phyloP scores from a whole-genome alignment of 1,284 basidiomycete species.

The Sanghuangporus weigelae region DNA sequence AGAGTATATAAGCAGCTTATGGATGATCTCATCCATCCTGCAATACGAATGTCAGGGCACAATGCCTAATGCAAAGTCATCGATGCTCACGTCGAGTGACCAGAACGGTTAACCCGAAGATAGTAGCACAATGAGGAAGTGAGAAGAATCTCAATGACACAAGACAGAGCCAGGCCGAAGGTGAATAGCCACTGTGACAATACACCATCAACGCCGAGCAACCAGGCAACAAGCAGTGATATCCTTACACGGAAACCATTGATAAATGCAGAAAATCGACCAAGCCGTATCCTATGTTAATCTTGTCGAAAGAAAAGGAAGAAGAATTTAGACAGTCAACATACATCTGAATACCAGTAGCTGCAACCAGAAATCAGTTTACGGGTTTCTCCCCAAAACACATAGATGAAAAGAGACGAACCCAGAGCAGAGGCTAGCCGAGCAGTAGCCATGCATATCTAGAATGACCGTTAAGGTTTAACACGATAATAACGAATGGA shows the following conservation, averaged over 20 bases:
- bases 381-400: neutral
- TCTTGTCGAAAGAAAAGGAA: neutral
- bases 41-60: neutral
- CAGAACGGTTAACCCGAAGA: slow-evolving; percentile 11
- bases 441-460: slow-evolving; percentile 7
- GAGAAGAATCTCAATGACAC: slow-evolving; percentile 14
- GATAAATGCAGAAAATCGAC: slow-evolving; percentile 11
- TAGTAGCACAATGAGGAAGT: slow-evolving; percentile 16
- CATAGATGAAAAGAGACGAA: neutral
- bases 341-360: slow-evolving; percentile 12
- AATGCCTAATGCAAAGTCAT: neutral
- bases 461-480: neutral
- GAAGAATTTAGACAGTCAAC: neutral
- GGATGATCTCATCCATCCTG: slow-evolving; percentile 15
- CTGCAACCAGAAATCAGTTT: neutral
- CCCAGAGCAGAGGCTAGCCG: slow-evolving; percentile 14
- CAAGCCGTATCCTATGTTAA: slow-evolving; percentile 11
- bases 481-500: neutral
- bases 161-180: slow-evolving; percentile 15
- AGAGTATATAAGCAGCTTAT: slow-evolving; percentile 15
- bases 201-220: neutral
- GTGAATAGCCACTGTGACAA: slow-evolving; percentile 15
- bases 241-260: slow-evolving; percentile 10
- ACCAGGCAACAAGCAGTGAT: neutral
- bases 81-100: slow-evolving; percentile 6